phyloP scores from a whole-genome alignment of 2,329 filamentous ascomycete genomes.

The Berkeleyomyces basicola region DNA sequence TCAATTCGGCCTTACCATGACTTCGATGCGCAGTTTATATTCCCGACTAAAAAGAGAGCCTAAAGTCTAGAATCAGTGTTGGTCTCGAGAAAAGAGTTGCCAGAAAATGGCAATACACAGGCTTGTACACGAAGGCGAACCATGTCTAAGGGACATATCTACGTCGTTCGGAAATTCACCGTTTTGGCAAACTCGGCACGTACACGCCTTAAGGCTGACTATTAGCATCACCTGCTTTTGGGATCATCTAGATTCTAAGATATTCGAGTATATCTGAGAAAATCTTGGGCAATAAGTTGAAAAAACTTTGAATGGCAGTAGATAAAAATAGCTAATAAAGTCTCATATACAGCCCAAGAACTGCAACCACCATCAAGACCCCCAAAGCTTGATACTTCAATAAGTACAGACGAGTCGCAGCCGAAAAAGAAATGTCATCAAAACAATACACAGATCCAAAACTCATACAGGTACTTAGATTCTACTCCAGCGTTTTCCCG shows the following conservation, averaged over 20 bases:
- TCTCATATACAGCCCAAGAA: no score
- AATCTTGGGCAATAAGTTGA: no score
- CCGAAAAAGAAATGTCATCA: constrained; percentile 1
- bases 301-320: no score
- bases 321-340: no score
- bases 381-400: not conserved
- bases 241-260: no score
- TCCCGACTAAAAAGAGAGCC: not conserved
- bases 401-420: not conserved
- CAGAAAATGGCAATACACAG: no score
- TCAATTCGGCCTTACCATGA: not conserved
- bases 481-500: not conserved
- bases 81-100: not conserved
- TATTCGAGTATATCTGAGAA: no score
- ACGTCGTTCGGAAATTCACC: not conserved
- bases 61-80: not conserved
- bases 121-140: not conserved
- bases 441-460: not conserved
- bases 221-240: no score
- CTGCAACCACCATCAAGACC: not conserved
- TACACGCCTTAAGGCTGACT: no score
- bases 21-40: not conserved
- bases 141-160: no score
- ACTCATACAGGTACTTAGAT: not conserved
- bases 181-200: not conserved